Conservation (phyloP, 208 protist genomes). For the Acanthamoeba healyi region DNA sequence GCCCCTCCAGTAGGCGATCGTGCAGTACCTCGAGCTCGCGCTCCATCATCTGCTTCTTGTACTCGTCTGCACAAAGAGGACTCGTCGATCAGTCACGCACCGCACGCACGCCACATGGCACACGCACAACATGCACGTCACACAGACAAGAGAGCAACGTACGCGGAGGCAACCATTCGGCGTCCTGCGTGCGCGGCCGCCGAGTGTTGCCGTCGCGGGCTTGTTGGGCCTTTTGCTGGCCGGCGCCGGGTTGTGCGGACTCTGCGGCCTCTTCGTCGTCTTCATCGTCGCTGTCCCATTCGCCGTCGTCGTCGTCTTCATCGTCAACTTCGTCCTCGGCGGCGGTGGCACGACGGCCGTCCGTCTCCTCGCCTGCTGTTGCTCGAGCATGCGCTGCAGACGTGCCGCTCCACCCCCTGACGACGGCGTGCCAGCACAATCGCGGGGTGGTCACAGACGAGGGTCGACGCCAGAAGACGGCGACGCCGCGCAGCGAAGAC, state of each 20-base stretch:
- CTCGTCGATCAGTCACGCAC: neutral
- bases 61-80: neutral
- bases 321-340: neutral
- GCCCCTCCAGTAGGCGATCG: neutral
- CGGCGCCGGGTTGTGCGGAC: neutral
- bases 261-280: neutral
- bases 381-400: neutral
- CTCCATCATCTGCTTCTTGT: neutral
- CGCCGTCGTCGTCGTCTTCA: neutral
- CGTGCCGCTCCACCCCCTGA: neutral
- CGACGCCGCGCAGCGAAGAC: neutral
- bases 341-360: neutral
- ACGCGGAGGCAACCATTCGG: constrained; percentile 3
- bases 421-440: neutral
- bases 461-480: neutral
- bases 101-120: too few species aligned
- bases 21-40: neutral
- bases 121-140: neutral
- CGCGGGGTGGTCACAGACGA: neutral
- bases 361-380: neutral
- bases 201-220: neutral
- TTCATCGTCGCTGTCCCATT: constrained; percentile 18
- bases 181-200: neutral
- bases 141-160: neutral
- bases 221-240: neutral